Conservation (phyloP, 1,284 basidiomycete genomes). For the Coriolopsis trogii region DNA sequence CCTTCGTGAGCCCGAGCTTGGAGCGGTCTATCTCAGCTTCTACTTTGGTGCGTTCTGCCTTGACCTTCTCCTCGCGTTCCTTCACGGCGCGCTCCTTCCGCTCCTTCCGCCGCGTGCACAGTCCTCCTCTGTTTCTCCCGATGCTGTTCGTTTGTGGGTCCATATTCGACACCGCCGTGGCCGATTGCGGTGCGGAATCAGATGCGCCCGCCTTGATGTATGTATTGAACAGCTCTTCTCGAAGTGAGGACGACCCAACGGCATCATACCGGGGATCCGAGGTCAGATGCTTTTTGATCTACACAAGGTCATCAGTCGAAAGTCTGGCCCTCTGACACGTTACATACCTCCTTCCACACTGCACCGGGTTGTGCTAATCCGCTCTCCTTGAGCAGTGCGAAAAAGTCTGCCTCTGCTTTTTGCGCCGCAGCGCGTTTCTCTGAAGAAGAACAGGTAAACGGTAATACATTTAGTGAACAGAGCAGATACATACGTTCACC, state of each 20-base stretch:
- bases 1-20: constrained; percentile 67
- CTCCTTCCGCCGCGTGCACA: constrained; percentile 48
- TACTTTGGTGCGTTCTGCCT: constrained; percentile 66
- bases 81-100: constrained; percentile 77
- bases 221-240: constrained; percentile 88
- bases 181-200: constrained; percentile 5
- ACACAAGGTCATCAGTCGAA: neutral
- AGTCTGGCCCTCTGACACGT: neutral
- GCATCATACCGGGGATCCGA: constrained; percentile 88
- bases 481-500: constrained; percentile 74
- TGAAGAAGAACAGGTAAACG: too few relatives aligned
- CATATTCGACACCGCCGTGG: constrained; percentile 21
- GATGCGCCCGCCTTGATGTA: constrained; percentile 60
- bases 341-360: constrained; percentile 74
- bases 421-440: constrained; percentile 84
- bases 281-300: constrained; percentile 69
- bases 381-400: constrained; percentile 74
- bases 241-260: constrained; percentile 86
- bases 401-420: constrained; percentile 86
- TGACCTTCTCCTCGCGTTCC: constrained; percentile 83
- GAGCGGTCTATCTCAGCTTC: constrained; percentile 74
- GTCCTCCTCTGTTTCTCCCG: constrained; percentile 34
- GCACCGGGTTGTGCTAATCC: constrained; percentile 49
- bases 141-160: constrained; percentile 14
- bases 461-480: too few relatives aligned